A percentile compares a stretch with the other conserved stretches of the same genome.
Evolutionary conservation across 78 protist genomes (phyloP).

Genomic region (Chrysochromulina parva): DNA sequence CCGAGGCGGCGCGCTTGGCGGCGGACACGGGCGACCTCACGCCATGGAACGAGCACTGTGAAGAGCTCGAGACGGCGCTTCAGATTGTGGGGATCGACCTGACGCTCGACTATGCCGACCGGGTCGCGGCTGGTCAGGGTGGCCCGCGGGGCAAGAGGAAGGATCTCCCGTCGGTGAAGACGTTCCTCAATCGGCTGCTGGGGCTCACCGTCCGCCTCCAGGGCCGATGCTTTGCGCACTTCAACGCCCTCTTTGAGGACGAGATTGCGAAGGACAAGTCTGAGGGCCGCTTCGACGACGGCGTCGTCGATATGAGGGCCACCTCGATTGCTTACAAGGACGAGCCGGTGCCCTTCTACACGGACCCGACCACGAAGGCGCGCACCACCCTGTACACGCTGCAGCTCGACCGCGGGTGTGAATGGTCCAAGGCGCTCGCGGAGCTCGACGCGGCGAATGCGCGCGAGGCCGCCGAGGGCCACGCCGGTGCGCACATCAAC

Average conservation of each 20-base stretch:
- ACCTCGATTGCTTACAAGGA: too few species aligned
- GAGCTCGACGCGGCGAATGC: too few species aligned
- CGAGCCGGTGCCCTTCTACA: too few species aligned
- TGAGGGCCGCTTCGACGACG: background rate
- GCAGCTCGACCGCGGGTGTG: too few species aligned
- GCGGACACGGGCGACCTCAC: too few species aligned
- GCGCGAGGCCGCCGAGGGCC: too few species aligned
- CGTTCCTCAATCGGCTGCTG: background rate
- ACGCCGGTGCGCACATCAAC: too few species aligned
- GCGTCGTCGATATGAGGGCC: constrained; percentile 9
- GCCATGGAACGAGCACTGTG: background rate
- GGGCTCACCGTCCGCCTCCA: background rate
- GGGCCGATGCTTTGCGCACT: background rate
- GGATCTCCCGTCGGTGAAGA: background rate
- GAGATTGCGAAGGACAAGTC: background rate
- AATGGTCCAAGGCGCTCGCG: too few species aligned
- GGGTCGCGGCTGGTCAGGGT: background rate
- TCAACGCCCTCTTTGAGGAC: background rate
- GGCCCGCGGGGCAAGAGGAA: background rate
- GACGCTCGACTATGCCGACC: background rate
- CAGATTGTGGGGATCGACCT: background rate
- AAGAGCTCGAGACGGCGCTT: background rate
- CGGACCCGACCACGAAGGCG: too few species aligned
- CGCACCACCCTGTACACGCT: too few species aligned
- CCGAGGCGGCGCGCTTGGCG: background rate